Evolutionary conservation across 2,329 filamentous ascomycete species (phyloP), one percentile per base, ranked within the genome.

Genomic region (Fusarium heterosporum): DNA sequence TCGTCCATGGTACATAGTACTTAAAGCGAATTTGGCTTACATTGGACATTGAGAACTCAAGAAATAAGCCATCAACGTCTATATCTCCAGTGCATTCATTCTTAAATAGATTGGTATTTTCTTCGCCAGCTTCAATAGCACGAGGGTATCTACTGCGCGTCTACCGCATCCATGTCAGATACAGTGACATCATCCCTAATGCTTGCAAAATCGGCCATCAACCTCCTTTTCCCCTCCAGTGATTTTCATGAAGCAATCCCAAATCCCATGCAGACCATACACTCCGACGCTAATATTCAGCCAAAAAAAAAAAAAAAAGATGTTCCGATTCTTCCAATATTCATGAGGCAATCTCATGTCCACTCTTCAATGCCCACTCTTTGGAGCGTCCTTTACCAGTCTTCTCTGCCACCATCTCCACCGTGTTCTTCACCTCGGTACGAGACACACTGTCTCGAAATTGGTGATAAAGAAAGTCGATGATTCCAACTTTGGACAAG

Each of bases 341-440:
- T 75, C 57, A 78, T 22, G 69, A 64, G 17, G 61, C 45, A 51
- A 80, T 75, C 59, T 78, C 77, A 52, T 80, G 78, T 5, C 77
- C 79, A n/a, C 78, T 74, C 68, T 77, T 78, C 46, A 81, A 66
- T 12, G 73, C 72, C 79, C 79, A 81, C 50, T 78, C 75, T 65
- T 80, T 81, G 28, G 64, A 55, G 17, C 77, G 73, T 4, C 78
- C 78, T 25, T 72, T 52, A 4, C 78, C 79, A 50, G 74, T 77
- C 73, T 78, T 81, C 68, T 79, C 79, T 3, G 79, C 79, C 34
- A 81, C 75, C 41, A 74, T 53, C 53, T 81, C 79, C 28, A 81
- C 62, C 2, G 79, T 81, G 29, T 81, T 80, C 74, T 80, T 81
- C 19, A 81, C 79, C 59, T 81, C 78, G 5, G 71, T 64, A 25